These are phyloP conservation scores for Parathielavia hyrcaniae DNA, from an alignment of 495 filamentous ascomycete species.

Conservation along the genomic window DNA sequence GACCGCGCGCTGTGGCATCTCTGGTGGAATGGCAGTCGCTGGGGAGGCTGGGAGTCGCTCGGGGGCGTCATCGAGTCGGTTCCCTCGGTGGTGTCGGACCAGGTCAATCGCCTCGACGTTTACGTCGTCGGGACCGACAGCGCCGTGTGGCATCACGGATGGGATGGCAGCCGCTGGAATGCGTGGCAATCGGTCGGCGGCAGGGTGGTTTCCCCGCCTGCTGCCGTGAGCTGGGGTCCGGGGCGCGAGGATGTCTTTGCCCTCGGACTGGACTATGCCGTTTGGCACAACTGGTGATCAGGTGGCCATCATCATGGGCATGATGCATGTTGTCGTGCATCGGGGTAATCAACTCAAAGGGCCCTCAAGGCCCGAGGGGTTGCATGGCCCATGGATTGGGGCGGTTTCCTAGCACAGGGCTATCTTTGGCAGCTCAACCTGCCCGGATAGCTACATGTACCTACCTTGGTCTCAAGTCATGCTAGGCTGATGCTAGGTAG, in stretches of 20 bases:
- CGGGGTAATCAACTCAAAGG: too few relatives aligned
- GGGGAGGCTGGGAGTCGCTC: conserved; percentile 18
- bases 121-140: conserved; percentile 28
- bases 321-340: too few relatives aligned
- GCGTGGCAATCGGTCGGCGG: conserved; percentile 28
- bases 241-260: conserved; percentile 34
- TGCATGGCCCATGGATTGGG: too few relatives aligned
- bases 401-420: too few relatives aligned
- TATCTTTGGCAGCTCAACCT: too few relatives aligned
- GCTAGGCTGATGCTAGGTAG: too few relatives aligned
- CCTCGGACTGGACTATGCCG: conserved; percentile 20
- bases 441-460: too few relatives aligned
- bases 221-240: conserved; percentile 31
- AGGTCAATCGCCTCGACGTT: conserved; percentile 27
- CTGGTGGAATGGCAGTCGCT: conserved; percentile 23
- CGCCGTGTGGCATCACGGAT: conserved; percentile 20
- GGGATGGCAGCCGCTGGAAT: conserved; percentile 22
- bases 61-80: conserved; percentile 21
- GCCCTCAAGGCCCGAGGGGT: too few relatives aligned
- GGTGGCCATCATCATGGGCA: too few relatives aligned
- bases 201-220: conserved; percentile 19
- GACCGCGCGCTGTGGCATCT: conserved; percentile 23
- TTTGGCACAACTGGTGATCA: conserved; percentile 28
- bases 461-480: too few relatives aligned
- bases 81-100: conserved; percentile 27